Conservation (phyloP, 441 rosid species). For the Populus trichocarpa region DNA sequence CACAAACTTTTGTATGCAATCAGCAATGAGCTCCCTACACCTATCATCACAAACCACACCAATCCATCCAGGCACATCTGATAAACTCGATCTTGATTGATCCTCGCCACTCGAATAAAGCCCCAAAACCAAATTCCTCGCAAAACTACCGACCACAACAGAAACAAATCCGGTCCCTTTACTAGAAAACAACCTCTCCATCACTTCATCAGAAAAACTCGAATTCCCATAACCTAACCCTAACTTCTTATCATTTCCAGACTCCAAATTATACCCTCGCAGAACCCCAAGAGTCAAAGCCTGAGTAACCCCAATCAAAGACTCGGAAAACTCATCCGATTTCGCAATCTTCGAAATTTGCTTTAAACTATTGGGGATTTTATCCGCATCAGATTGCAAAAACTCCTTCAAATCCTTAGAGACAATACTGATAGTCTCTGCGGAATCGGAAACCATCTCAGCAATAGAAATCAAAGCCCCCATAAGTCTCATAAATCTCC, state of each 20-base stretch:
- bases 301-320: conserved; percentile 51
- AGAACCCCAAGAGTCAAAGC: conserved; percentile 60
- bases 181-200: conserved; percentile 63
- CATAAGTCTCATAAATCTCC: conserved; percentile 47
- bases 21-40: conserved; percentile 63
- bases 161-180: conserved; percentile 82
- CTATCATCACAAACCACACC: conserved; percentile 45
- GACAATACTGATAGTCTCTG: conserved; percentile 52
- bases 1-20: conserved; percentile 78
- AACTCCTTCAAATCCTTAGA: conserved; percentile 69
- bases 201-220: conserved; percentile 48
- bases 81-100: conserved; percentile 19
- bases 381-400: conserved; percentile 69
- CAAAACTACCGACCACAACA: conserved; percentile 78
- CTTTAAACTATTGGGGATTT: conserved; percentile 75
- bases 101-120: conserved; percentile 38
- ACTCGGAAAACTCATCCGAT: conserved; percentile 56
- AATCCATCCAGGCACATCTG: conserved; percentile 58
- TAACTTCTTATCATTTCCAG: conserved; percentile 12
- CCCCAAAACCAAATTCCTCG: conserved; percentile 81
- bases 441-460: conserved; percentile 66
- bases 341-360: conserved; percentile 71
- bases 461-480: conserved; percentile 57
- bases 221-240: conserved; percentile 22
- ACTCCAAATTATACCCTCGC: conserved; percentile 44